Evolutionary conservation across 192 early-diverging fungal species (phyloP), one percentile per base, ranked within the genome.

Genomic region (Gigaspora rosea): DNA sequence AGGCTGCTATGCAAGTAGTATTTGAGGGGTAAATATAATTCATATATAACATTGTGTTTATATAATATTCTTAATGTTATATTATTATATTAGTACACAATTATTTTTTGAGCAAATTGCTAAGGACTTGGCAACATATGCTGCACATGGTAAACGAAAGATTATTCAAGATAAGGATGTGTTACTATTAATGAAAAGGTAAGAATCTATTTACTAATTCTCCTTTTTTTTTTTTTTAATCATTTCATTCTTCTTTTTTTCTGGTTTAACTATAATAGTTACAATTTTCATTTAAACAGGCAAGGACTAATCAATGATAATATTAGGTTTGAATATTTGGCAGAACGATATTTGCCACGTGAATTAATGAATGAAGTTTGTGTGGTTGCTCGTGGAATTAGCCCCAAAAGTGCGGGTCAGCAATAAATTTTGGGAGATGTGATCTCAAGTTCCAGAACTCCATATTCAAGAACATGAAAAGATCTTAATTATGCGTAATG

Each of bases 111-210:
- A 78, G 11, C 80, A 81, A 66, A 56, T 68, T 46, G 32, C 80
- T 22, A 52, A 58, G 16, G 71, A 74, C 49, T 59, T 81, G 16
- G 52, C 49, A 16, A 41, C 36, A 32, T 67, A 72, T 69, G 66
- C 80, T 3, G 41, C 46, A 8, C 62, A 76, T 54, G 64, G 52
- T 35, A 56, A 59, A 15, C 36, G 76, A 18, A 51, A 62, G 32
- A 73, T 72, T 51, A 81, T 81, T 48, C 47, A 65, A 48, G 80
- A 81, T 33, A 67, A 48, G 27, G 80, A 81, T 73, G 70, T 81
- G 15, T 7, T 52, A 33, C 33, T 36, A 49, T 57, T 81, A 12
- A 81, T 81, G 80, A 68, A 58, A 66, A 81, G 80, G 80, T 81
- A 73, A 22, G 4, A 5, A 35, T 22, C 71, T 46, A 16, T 27